These are phyloP conservation scores for Rhodosporidiobolus odoratus DNA, from an alignment of 768 basidiomycete species.

Conservation along the genomic window DNA sequence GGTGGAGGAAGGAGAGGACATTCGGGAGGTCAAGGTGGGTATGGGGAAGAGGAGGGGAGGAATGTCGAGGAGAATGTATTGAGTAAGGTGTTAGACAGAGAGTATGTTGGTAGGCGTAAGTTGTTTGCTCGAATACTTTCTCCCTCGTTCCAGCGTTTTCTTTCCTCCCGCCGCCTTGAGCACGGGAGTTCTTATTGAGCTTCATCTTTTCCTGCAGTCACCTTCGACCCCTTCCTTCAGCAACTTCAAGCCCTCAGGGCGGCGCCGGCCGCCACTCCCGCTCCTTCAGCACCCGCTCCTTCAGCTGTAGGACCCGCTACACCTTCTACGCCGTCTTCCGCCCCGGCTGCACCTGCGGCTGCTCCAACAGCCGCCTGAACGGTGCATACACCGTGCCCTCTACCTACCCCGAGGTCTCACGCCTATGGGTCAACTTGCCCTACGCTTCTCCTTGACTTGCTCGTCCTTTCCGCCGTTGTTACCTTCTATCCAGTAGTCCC, in stretches of 20 bases:
- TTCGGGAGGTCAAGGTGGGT: background rate
- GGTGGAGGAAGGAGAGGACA: background rate
- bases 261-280: background rate
- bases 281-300: background rate
- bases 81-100: slow-evolving; percentile 13
- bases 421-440: no score
- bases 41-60: background rate
- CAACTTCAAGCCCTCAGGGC: background rate
- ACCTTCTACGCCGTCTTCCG: background rate
- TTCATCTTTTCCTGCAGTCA: background rate
- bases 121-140: background rate
- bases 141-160: background rate
- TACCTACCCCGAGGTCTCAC: no score
- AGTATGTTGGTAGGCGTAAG: slow-evolving; percentile 10
- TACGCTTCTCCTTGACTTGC: no score
- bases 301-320: background rate
- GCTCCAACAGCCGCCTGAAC: no score
- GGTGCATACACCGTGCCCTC: no score
- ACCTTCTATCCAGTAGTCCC: no score
- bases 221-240: background rate
- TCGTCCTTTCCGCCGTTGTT: no score
- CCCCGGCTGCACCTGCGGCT: background rate
- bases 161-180: no score
- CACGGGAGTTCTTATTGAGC: background rate
- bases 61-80: slow-evolving; percentile 3